Evolutionary conservation across 768 basidiomycete species (phyloP), one percentile per base, ranked within the genome.

Genomic region (Mycena sanguinolenta): DNA sequence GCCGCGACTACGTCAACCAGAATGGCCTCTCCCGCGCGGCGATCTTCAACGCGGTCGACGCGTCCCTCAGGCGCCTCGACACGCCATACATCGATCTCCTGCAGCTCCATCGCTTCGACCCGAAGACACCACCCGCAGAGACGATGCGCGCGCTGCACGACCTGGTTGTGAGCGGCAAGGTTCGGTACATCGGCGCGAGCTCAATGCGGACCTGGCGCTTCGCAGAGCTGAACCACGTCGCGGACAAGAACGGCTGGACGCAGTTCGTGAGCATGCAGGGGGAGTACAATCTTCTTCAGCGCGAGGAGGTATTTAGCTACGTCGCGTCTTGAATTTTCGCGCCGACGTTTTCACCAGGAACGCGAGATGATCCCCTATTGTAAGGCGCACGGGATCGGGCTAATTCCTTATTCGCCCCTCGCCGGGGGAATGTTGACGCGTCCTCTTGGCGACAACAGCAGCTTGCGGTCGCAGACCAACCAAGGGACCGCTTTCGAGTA

Each of bases 201-300:
- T 84, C 84, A 57, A 85, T 86, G 84, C 77, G 81, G 7, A 75
- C 84, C 14, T 86, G 85, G 85, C 82, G 86, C 49, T 84, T 86
- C 49, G 80, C 80, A 23, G 72, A 80, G 58, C 76, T 88, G 77
- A 84, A 87, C 63, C 81, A 84, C 36, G 80, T 85, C 2, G 87
- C 87, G 8, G 76, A 79, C 39, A 78, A 77, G 65, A 75, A 86
- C 19, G 83, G 83, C 4, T 87, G 87, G 82, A 88, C 88, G 6
- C 84, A 81, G 67, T 90, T 90, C 69, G 81, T 88, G 57, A 85
- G 87, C 65, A 88, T 90, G 83, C 89, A 90, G 76, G 81, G 83
- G 50, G 84, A 87, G 65, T 85, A 89, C 71, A 87, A 82, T 38
- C 76, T 89, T 7, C 79, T 89, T 23, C 90, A 90, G 73, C 82